A percentile compares a stretch with the other conserved stretches of the same genome.
Evolutionary conservation across 2,329 filamentous ascomycete genomes (phyloP).

Genomic region (Ophiostoma australiae): DNA sequence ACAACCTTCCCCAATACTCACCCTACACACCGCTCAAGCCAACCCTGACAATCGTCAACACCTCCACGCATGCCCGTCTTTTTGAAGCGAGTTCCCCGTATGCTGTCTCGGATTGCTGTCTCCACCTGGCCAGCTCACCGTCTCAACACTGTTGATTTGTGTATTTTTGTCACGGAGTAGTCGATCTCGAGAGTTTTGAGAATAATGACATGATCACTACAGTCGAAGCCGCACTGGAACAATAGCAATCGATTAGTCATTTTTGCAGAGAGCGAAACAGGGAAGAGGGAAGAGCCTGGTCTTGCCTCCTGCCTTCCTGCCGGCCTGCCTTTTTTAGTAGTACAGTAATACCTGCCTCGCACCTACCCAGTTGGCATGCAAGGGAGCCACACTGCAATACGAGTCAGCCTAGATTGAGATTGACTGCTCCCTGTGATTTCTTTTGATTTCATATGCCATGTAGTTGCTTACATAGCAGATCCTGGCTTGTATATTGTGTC

Average conservation of each 20-base stretch:
- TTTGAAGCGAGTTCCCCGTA: not conserved
- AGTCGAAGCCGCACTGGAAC: not conserved
- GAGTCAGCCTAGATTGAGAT: not conserved
- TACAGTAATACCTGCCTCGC: no score
- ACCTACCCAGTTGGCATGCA: not conserved
- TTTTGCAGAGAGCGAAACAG: not conserved
- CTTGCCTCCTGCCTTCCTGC: no score
- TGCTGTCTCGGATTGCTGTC: constrained; percentile 5
- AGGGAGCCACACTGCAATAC: not conserved
- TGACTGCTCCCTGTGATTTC: not conserved
- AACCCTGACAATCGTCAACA: not conserved
- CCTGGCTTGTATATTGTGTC: no score
- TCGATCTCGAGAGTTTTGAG: not conserved
- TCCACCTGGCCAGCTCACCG: constrained; percentile 8
- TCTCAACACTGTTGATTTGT: not conserved
- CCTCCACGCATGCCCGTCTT: not conserved
- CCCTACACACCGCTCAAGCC: not conserved
- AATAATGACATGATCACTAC: not conserved
- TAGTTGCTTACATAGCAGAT: no score
- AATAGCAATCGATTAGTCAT: not conserved
- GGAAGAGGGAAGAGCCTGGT: not conserved
- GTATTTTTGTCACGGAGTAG: no score
- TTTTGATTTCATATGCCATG: not conserved
- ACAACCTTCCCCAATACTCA: not conserved
- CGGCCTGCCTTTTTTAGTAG: no score